Conservation (phyloP, 192 early-diverging fungal genomes). For the Coemansia sp. region DNA sequence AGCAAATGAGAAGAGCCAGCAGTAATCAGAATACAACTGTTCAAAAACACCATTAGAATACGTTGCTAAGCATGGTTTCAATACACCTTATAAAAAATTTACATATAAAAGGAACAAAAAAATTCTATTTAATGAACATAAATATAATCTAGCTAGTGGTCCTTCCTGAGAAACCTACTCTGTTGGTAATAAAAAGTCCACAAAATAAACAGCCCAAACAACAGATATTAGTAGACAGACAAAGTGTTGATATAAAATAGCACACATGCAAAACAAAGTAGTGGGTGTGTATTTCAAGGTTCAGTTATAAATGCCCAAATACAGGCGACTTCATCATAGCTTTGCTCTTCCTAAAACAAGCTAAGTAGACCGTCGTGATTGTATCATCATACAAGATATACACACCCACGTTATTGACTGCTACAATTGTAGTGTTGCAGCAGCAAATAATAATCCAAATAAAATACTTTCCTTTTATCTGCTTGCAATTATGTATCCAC, state of each 20-base stretch:
- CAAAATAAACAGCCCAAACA: background rate
- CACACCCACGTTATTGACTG: background rate
- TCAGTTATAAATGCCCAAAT: constrained; percentile 44
- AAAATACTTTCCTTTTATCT: background rate
- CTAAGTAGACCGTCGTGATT: constrained; percentile 56
- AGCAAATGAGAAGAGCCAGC: constrained; percentile 6
- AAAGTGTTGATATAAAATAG: background rate
- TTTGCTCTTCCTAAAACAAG: constrained; percentile 49
- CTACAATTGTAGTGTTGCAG: background rate
- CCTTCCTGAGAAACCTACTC: background rate
- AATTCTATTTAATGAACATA: background rate
- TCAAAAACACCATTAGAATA: background rate
- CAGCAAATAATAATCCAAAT: background rate
- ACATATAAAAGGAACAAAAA: background rate
- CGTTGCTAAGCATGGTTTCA: background rate
- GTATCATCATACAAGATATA: constrained; percentile 35
- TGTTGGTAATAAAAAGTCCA: background rate
- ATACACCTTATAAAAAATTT: background rate
- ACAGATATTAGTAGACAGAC: background rate
- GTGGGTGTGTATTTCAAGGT: constrained; percentile 3
- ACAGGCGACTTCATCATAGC: constrained; percentile 50
- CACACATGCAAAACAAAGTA: background rate
- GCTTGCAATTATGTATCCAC: background rate
- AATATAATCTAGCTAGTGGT: background rate
- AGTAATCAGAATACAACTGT: background rate